Evolutionary conservation across 345 rosid genomes (phyloP), one percentile per base, ranked within the genome.

Genomic region (Ceriops zippeliana): DNA sequence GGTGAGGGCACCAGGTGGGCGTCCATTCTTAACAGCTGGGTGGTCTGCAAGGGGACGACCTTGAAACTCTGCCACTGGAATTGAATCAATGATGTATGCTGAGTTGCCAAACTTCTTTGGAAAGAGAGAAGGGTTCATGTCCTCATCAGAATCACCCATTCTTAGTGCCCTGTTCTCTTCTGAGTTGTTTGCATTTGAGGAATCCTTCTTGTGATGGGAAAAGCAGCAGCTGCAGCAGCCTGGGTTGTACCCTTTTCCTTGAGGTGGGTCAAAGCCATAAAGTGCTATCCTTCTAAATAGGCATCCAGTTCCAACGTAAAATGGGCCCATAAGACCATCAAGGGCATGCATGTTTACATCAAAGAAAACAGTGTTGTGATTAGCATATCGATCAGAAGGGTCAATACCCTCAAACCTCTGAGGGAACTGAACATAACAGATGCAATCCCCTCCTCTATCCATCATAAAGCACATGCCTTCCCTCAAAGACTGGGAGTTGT

Each of bases 391-490:
- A 84, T 93, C 98, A 4, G 98, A 93, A 1, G 98, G 98, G 78
- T 93, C 98, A 49, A 93, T 91, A 70, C 97, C 98, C 84, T 93
- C 98, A 52, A 93, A 93, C 80, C 98, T 81, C 77, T 93, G 98
- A 47, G 98, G 98, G 75, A 93, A 93, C 89, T 93, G 98, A 28
- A 93, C 90, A 62, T 93, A 93, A 82, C 97, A 89, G 57, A 93
- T 62, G 26, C 97, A 84, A 28, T 93, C 98, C 26, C 98, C 98
- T 31, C 98, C 98, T 79, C 97, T 75, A 70, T 93, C 98, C 97
- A 93, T 86, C 98, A 93, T 93, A 83, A 93, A 93, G 79, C 98
- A 93, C 96, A 93, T 93, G 53, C 98, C 98, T 84, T 93, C 98
- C 76, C 96, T 88, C 83, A 93, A 47, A 8, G 97, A 97, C 81